Percentiles rank a stretch among this genome's conserved stretches.
Evolutionary conservation across 2,329 filamentous ascomycete species (phyloP).

Genomic region (Apiospora hydei): DNA sequence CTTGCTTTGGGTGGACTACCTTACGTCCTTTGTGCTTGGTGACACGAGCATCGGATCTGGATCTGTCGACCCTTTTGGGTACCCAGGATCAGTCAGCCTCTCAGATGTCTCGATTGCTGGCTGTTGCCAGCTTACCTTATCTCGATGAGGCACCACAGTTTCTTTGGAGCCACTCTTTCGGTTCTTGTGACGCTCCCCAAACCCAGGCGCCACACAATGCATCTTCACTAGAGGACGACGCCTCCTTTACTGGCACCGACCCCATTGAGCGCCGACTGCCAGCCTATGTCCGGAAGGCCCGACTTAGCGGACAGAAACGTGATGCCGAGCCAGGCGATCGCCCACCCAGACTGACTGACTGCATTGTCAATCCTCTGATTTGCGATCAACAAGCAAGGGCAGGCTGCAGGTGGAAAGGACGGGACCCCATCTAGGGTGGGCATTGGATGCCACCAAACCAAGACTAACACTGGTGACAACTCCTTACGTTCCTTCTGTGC

Average conservation of each 20-base stretch:
- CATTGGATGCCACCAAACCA: slow-evolving; percentile 22
- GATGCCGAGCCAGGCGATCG: slow-evolving; percentile 25
- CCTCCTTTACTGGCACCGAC: slow-evolving; percentile 18
- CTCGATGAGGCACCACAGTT: slow-evolving; percentile 35
- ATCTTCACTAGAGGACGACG: background rate
- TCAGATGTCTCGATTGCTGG: slow-evolving; percentile 23
- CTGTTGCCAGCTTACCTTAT: slow-evolving; percentile 31
- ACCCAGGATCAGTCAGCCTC: slow-evolving; percentile 22
- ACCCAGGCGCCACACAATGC: slow-evolving; percentile 22
- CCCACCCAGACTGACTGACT: background rate
- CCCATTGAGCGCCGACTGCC: slow-evolving; percentile 23
- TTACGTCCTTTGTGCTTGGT: slow-evolving; percentile 35
- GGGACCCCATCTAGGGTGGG: background rate
- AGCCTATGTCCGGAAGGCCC: slow-evolving; percentile 27
- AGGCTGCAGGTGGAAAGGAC: background rate
- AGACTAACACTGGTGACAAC: slow-evolving; percentile 25
- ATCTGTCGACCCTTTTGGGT: slow-evolving; percentile 34
- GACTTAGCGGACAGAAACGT: slow-evolving; percentile 20
- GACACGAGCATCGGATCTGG: slow-evolving; percentile 40
- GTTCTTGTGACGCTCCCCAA: slow-evolving; percentile 25
- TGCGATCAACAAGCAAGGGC: background rate
- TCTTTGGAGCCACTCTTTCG: slow-evolving; percentile 25
- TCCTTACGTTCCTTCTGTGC: slow-evolving; percentile 18
- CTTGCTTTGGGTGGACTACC: slow-evolving; percentile 37
- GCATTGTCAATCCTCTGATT: background rate